Percentiles rank a stretch among this genome's conserved stretches.
Evolutionary conservation across 176 grass and related monocot genomes (phyloP).

Genomic region (Tuctoria greenei): DNA sequence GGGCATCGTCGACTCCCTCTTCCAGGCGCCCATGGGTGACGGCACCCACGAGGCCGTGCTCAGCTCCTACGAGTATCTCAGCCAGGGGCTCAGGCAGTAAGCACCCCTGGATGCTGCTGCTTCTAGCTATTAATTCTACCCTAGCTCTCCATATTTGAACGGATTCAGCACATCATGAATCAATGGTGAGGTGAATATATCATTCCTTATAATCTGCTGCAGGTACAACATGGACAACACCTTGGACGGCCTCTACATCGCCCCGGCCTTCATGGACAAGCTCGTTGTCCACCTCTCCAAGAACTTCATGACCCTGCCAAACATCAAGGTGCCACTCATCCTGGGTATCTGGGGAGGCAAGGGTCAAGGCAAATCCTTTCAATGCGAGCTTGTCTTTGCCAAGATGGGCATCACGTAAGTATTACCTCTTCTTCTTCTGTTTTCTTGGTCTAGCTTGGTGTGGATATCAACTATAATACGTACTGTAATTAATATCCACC

Average conservation of each 20-base stretch:
- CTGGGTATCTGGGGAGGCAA: slow-evolving; percentile 99
- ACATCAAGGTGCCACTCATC: slow-evolving; percentile 98
- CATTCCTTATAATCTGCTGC: too few relatives aligned
- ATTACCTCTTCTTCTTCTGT: background rate
- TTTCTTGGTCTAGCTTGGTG: background rate
- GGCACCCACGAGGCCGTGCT: slow-evolving; percentile 91
- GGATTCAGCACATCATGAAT: too few relatives aligned
- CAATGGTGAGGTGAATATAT: too few relatives aligned
- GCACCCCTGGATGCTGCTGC: too few relatives aligned
- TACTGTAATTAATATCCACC: too few relatives aligned
- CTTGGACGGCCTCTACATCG: slow-evolving; percentile 74
- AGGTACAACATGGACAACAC: slow-evolving; percentile 66
- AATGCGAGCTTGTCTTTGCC: slow-evolving; percentile 88
- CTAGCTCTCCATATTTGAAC: too few relatives aligned
- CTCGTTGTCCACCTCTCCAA: slow-evolving; percentile 89
- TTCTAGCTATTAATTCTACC: too few relatives aligned
- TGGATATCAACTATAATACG: too few relatives aligned
- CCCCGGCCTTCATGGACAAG: slow-evolving; percentile 93
- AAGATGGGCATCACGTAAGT: slow-evolving; percentile 95
- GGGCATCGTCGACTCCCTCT: slow-evolving; percentile 67
- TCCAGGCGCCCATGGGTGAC: slow-evolving; percentile 76
- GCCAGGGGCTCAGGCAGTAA: slow-evolving; percentile 65
- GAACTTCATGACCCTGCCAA: slow-evolving; percentile 96
- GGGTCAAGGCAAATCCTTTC: slow-evolving; percentile 99
- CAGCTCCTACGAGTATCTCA: slow-evolving; percentile 90